Conservation (phyloP, 2,329 filamentous ascomycete species). For the Alternaria gaisen region DNA sequence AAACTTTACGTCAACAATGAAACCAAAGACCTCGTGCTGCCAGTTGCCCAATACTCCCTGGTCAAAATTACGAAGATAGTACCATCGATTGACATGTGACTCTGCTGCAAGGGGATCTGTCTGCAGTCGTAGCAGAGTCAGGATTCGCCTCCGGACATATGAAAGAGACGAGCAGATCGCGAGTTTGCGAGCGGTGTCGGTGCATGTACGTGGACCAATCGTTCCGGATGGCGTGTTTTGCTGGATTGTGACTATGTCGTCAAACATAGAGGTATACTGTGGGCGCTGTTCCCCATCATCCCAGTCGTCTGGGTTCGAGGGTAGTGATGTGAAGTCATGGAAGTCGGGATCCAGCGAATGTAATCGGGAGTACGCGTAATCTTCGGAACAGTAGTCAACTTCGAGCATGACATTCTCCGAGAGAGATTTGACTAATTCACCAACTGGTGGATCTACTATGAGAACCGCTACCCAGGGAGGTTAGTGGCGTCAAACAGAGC, state of each 20-base stretch:
- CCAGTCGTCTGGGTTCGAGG: background rate
- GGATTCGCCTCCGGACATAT: background rate
- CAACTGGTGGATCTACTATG: background rate
- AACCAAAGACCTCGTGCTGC: too few species aligned
- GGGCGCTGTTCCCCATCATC: background rate
- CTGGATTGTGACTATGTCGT: slow-evolving; percentile 1
- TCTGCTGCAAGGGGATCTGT: too few species aligned
- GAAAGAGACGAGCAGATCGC: slow-evolving; percentile 3
- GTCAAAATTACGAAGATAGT: too few species aligned
- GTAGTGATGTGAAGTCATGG: background rate
- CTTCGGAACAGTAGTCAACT: background rate
- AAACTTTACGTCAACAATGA: too few species aligned
- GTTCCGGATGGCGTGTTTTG: background rate
- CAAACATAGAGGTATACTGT: background rate
- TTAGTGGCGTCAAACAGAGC: too few species aligned
- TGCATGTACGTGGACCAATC: background rate
- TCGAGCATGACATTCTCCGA: background rate
- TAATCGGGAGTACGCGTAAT: slow-evolving; percentile 7
- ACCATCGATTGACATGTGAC: too few species aligned
- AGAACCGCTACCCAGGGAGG: too few species aligned
- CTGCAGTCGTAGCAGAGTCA: too few species aligned
- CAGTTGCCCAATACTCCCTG: too few species aligned
- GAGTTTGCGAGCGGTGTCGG: slow-evolving; percentile 6
- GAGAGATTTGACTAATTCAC: background rate
- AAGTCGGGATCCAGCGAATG: slow-evolving; percentile 7